Conservation (phyloP, 495 filamentous ascomycete genomes). For the Penicillium canariense region DNA sequence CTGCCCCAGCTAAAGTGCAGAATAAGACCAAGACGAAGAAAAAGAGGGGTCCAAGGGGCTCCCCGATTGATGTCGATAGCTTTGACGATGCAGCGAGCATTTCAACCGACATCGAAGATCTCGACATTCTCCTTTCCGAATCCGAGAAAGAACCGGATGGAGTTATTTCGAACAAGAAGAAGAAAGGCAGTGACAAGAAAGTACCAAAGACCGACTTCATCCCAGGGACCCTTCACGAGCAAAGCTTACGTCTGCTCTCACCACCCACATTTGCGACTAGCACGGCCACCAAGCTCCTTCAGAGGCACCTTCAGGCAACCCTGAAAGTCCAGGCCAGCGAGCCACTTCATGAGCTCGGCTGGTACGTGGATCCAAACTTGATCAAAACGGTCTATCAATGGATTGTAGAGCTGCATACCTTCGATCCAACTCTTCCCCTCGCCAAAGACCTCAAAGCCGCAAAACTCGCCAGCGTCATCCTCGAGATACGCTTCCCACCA, state of each 20-base stretch:
- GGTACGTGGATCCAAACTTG: constrained; percentile 68
- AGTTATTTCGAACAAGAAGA: neutral
- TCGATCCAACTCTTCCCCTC: constrained; percentile 65
- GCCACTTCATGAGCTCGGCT: constrained; percentile 71
- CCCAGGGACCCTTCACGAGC: constrained; percentile 59
- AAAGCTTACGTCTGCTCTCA: constrained; percentile 53
- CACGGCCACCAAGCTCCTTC: constrained; percentile 59
- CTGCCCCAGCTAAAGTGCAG: too few relatives aligned
- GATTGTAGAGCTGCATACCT: constrained; percentile 89
- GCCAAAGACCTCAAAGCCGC: constrained; percentile 69
- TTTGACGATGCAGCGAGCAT: constrained; percentile 14
- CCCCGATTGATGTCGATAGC: neutral
- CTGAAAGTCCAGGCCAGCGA: constrained; percentile 62
- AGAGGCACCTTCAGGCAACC: constrained; percentile 58
- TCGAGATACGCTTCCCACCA: constrained; percentile 77
- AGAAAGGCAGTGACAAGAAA: neutral
- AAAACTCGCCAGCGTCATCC: constrained; percentile 62
- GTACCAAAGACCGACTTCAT: constrained; percentile 59
- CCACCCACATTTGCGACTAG: constrained; percentile 69
- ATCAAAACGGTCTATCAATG: constrained; percentile 81
- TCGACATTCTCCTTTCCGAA: constrained; percentile 25
- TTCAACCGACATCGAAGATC: constrained; percentile 26
- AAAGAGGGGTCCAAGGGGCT: neutral
- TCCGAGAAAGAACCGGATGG: neutral
- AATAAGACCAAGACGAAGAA: constrained; percentile 14